Evolutionary conservation across 768 basidiomycete species (phyloP), one percentile per base, ranked within the genome.

Genomic region (Auricularia sp.): DNA sequence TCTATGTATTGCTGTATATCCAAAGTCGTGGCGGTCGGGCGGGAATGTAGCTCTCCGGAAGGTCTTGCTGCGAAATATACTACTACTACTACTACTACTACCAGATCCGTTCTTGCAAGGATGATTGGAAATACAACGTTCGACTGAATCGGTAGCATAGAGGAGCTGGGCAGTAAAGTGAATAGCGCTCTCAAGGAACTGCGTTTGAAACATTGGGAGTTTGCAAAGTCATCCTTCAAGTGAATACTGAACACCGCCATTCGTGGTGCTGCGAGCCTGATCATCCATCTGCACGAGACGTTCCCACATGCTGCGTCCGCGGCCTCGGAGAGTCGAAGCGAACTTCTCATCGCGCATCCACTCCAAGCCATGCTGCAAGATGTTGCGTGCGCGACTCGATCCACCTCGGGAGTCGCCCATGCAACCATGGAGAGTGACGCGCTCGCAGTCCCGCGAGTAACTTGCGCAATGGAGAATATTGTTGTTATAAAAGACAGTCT

Each of bases 401-500:
- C 90, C 87, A 0, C 87, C 87, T 7, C 81, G 79, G 3, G 78
- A 75, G 65, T 86, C 82, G 2, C 88, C 87, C 72, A 88, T 84
- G 58, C 77, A 82, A 0, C 81, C 89, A 67, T 91, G 90, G 5
- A 92, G 77, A 2, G 90, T 91, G 35, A 84, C 83, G 2, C 90
- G 79, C 39, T 73, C 75, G 23, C 72, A 71, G 21, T 71, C 71
- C 1, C 80, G 75, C 65, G 78, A 79, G 71, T 91, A 91, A 5
- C 80, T 78, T 3, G 84, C 88, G 64, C 87, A 87, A 68, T 91
- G 90, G 10, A 91, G 76, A 64, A 91, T 86, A 71, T 91, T 91
- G 67, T 81, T 84, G 70, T 89, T 88, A 72, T 91, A 91, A 72
- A 91, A 91, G 29, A 88, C 87, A 0, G 86, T 87, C 65, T 91